Evolutionary conservation across 148 eudicot species (phyloP).

Genomic region (Fagopyrum esculentum): DNA sequence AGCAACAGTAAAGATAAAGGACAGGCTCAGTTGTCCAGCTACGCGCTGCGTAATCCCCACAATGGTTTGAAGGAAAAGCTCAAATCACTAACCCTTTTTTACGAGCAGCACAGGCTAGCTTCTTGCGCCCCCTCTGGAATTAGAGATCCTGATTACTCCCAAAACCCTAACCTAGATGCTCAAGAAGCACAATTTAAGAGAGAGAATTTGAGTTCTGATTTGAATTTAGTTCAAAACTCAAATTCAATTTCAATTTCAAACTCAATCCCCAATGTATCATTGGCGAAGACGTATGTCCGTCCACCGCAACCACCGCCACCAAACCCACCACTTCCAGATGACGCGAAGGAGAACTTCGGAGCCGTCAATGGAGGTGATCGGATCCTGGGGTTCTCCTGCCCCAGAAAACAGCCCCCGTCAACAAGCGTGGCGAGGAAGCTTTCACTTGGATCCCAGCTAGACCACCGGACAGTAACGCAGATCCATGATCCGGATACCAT

Average conservation of each 20-base stretch:
- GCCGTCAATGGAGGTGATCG: slow-evolving; percentile 27
- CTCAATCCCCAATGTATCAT: slow-evolving; percentile 29
- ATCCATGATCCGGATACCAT: slow-evolving; percentile 7
- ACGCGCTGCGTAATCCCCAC: slow-evolving; percentile 55
- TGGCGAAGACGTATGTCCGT: slow-evolving; percentile 40
- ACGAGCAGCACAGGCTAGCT: slow-evolving; percentile 70
- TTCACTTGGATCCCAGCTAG: slow-evolving; percentile 38
- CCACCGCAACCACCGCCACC: slow-evolving; percentile 28
- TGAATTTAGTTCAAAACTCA: neutral
- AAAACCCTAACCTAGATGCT: slow-evolving; percentile 8
- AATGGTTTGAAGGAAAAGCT: slow-evolving; percentile 85
- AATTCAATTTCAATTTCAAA: slow-evolving; percentile 12
- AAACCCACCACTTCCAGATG: slow-evolving; percentile 17
- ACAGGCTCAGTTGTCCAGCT: slow-evolving; percentile 22
- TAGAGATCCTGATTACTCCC: neutral
- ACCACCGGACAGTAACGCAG: neutral
- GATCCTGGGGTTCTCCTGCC: slow-evolving; percentile 49
- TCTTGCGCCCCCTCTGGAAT: slow-evolving; percentile 12
- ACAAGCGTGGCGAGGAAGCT: slow-evolving; percentile 52
- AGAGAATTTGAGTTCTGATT: slow-evolving; percentile 25
- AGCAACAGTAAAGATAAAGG: slow-evolving; percentile 29
- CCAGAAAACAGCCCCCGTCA: slow-evolving; percentile 32
- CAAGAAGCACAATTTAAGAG: slow-evolving; percentile 30
- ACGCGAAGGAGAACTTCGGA: slow-evolving; percentile 45
- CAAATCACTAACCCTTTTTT: slow-evolving; percentile 56